Base-by-base conservation (phyloP, 164 flowering plant genomes). In the Nymphaea thermarum region DNA sequence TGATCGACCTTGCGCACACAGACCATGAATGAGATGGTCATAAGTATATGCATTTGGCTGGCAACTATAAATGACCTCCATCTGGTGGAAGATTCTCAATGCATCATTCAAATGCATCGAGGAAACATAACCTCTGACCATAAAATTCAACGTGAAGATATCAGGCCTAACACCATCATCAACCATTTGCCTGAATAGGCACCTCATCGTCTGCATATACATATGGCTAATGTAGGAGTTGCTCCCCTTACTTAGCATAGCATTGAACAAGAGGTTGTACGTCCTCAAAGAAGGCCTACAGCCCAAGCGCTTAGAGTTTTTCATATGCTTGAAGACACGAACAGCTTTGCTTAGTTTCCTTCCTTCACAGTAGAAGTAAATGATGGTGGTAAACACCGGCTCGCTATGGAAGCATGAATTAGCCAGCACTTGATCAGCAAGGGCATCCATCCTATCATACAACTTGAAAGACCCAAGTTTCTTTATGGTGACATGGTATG, bases 81-180 rank as follows among this genome's bases (percentile, higher is more conserved):
- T 89, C 69, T 93, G 97, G 74, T 91, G 96, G 61, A 89, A 93
- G 66, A 93, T 77, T 25, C 94, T 81, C 41, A 93, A 81, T 45
- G 91, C 98, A 74, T 91, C 97, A 75, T 91, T 91, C 6, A 89
- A 80, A 73, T 89, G 95, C 71, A 85, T 86, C 2, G 97, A 88
- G 60, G 83, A 79, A 42, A 85, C 90, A 76, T 94, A 91, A 10
- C 98, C 97, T 71, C 86, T 87, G 36, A 94, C 87, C 94, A 94
- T 83, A 47, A 81, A 78, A 84, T 91, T 93, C 80, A 93, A 74
- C 0, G 90, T 70, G 68, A 79, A 85, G 67, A 87, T 79, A 69
- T 93, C 96, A n/a, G 98, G 98, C 62, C 85, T 93, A 66, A 88
- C 72, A 64, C 91, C 89, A 71, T 89, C 92, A 81, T 82, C 72